Conservation (phyloP, 805 yeast genomes). For the Kazachstania viticola region DNA sequence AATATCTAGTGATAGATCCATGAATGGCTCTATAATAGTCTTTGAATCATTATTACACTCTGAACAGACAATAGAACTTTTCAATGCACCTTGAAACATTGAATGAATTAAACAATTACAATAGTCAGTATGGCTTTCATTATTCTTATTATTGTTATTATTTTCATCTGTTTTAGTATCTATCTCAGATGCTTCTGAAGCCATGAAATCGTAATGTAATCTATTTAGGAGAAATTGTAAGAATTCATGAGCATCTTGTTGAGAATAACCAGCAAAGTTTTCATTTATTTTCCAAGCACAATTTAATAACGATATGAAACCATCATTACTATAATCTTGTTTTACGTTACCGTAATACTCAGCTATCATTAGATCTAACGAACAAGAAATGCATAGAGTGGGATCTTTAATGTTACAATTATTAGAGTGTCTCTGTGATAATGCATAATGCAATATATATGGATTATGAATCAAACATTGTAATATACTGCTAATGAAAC, state of each 20-base stretch:
- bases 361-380: constrained; percentile 66
- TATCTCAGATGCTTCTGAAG: too few species aligned
- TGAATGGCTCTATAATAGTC: constrained; percentile 71
- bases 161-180: neutral
- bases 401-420: constrained; percentile 20
- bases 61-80: constrained; percentile 66
- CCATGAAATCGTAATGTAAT: constrained; percentile 40
- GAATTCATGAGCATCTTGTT: constrained; percentile 98
- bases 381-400: constrained; percentile 63
- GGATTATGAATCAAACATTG: constrained; percentile 91
- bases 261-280: constrained; percentile 86
- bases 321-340: constrained; percentile 41
- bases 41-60: constrained; percentile 52
- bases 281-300: constrained; percentile 83
- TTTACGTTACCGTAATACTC: constrained; percentile 46
- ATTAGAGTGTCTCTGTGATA: constrained; percentile 32
- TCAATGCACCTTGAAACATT: constrained; percentile 72
- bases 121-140: constrained; percentile 3
- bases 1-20: constrained; percentile 80
- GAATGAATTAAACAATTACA: constrained; percentile 79
- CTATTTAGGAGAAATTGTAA: constrained; percentile 87
- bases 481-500: constrained; percentile 89
- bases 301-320: constrained; percentile 68
- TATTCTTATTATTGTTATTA: constrained; percentile 6
- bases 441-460: constrained; percentile 61